Percentiles rank a stretch among this genome's conserved stretches.
Conservation (phyloP, 2,329 filamentous ascomycete species). For the Stachybotrys chartarum region DNA sequence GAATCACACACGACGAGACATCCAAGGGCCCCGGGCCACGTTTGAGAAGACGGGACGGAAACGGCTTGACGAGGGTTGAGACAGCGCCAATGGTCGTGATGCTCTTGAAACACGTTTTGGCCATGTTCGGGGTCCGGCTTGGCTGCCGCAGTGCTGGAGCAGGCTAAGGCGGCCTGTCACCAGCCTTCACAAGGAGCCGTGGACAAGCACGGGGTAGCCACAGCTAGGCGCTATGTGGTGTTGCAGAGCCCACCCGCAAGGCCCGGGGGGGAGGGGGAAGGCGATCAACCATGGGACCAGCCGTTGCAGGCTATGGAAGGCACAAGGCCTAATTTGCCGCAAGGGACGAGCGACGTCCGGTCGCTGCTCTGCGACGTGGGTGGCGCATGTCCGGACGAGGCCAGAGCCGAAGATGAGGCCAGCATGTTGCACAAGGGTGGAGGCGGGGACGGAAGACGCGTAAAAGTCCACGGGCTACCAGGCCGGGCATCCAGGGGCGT, state of each 20-base stretch:
- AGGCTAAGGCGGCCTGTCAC: too few species aligned
- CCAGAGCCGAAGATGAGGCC: neutral
- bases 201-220: neutral
- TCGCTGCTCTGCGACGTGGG: neutral
- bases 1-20: neutral
- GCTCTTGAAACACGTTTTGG: conserved; percentile 3
- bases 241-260: neutral
- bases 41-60: conserved; percentile 1
- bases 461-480: neutral
- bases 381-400: neutral
- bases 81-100: conserved; percentile 1
- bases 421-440: neutral
- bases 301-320: neutral
- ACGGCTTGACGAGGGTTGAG: neutral
- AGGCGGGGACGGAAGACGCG: neutral
- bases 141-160: neutral
- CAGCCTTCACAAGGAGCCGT: neutral
- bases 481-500: neutral
- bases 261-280: neutral
- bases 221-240: neutral
- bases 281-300: neutral
- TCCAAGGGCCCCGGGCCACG: neutral
- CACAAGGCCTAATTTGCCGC: neutral
- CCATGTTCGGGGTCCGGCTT: neutral
- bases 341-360: neutral